These are phyloP conservation scores for Detonula confervacea DNA, from an alignment of 352 stramenopile species.

Conservation along the genomic window DNA sequence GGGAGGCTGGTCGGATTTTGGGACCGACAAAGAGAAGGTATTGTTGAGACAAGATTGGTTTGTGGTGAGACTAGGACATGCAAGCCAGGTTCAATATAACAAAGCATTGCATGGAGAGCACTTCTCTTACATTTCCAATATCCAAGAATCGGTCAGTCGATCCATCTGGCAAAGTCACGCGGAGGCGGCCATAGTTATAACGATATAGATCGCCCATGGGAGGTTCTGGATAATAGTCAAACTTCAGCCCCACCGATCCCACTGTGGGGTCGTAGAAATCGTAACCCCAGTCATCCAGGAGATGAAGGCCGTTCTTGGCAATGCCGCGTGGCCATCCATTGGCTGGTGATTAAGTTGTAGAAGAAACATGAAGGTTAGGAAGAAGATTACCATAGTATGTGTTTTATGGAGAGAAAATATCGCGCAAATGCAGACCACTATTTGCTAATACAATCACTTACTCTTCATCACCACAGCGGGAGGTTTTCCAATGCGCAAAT, in stretches of 20 bases:
- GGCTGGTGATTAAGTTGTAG: not conserved
- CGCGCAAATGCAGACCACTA: not conserved
- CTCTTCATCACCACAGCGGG: slow-evolving; percentile 44
- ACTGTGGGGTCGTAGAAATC: no score
- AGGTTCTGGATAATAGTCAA: slow-evolving; percentile 25
- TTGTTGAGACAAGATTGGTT: not conserved
- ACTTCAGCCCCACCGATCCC: no score
- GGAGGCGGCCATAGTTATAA: slow-evolving; percentile 24
- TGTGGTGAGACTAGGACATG: not conserved
- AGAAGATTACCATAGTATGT: not conserved
- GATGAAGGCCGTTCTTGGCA: slow-evolving; percentile 48
- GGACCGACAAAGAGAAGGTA: not conserved
- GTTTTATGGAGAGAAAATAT: slow-evolving; percentile 2
- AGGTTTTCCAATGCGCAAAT: slow-evolving; percentile 57
- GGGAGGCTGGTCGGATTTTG: no score
- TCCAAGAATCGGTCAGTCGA: slow-evolving; percentile 25
- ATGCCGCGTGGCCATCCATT: slow-evolving; percentile 43
- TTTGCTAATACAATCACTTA: not conserved
- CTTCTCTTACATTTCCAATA: slow-evolving; percentile 45
- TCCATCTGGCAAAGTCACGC: slow-evolving; percentile 21
- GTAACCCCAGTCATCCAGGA: slow-evolving; percentile 43
- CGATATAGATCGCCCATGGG: slow-evolving; percentile 29
- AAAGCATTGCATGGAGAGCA: not conserved
- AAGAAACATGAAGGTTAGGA: not conserved
- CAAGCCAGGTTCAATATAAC: not conserved